Evolutionary conservation across 2,329 filamentous ascomycete species (phyloP), one percentile per base, ranked within the genome.

Genomic region (Didymellaceae sp.): DNA sequence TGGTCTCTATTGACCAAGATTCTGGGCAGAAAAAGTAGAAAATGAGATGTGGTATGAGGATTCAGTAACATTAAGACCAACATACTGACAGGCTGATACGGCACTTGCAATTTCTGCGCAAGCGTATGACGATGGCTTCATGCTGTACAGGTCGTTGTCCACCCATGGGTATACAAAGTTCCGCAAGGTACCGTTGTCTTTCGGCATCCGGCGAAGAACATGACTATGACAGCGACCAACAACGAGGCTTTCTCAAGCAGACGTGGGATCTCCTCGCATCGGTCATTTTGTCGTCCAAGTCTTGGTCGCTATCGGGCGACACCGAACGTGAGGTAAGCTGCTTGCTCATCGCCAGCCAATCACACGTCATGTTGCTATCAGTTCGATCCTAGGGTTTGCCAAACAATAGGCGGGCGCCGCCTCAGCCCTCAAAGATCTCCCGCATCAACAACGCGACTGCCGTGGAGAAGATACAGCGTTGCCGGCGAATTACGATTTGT

Each of bases 171-270:
- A 17, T 22, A 18, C n/a, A 30, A n/a, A 42, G 33, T 47, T 42
- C 10, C 45, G 47, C 46, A 54, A 43, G 45, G 49, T 50, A 45
- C 45, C 52, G 54, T 28, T 11, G 31, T 5, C 11, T 22, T 41
- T 62, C 67, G 67, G 67, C 54, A 61, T 54, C 58, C 64, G 59
- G 66, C 67, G 66, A 66, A 53, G 25, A 52, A 41, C 37, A 41
- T 26, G 10, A 40, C 32, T 3, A 25, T 48, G 52, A 46, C 66
- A 61, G 56, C 54, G 53, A 48, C 54, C 59, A 59, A 61, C 66
- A 62, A 63, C 54, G 41, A 55, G 30, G 25, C 35, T 37, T 21
- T 38, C 35, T 31, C 40, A 46, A 45, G 41, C 25, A 47, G 41
- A 54, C 42, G 66, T 62, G 59, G 62, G 63, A 62, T 64, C 57